A percentile compares a stretch with the other conserved stretches of the same genome.
Conservation (phyloP, 495 filamentous ascomycete genomes). For the Copromyces sp. region DNA sequence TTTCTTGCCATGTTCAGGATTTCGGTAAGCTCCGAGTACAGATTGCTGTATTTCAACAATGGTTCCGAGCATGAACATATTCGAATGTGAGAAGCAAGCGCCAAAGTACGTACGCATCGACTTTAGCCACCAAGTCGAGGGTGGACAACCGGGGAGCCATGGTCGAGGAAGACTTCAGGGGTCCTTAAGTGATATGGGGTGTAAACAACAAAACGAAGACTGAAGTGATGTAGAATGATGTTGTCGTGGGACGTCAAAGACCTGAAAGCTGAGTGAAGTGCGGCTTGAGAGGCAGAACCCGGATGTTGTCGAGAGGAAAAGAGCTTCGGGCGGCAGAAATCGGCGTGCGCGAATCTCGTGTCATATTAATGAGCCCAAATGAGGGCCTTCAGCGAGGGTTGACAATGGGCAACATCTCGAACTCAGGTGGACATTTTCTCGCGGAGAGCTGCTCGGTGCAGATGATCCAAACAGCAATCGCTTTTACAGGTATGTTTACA, state of each 20-base stretch:
- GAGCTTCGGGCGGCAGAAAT: neutral
- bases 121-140: constrained; percentile 37
- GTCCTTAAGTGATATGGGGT: neutral
- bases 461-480: neutral
- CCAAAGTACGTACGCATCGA: constrained; percentile 46
- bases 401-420: neutral
- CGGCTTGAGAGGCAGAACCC: neutral
- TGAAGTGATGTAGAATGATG: neutral
- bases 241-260: neutral
- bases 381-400: neutral
- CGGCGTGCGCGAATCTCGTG: neutral
- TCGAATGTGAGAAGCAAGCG: neutral
- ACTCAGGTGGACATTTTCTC: neutral
- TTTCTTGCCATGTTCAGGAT: neutral
- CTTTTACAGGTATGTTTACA: neutral
- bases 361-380: neutral
- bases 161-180: neutral
- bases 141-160: constrained; percentile 15
- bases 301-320: neutral
- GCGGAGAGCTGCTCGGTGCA: neutral
- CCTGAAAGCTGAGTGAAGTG: neutral
- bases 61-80: neutral
- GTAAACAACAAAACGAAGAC: no score
- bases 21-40: no score
- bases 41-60: neutral